Evolutionary conservation across 164 flowering plant species (phyloP), one percentile per base, ranked within the genome.

Genomic region (Warburgia ugandensis): DNA sequence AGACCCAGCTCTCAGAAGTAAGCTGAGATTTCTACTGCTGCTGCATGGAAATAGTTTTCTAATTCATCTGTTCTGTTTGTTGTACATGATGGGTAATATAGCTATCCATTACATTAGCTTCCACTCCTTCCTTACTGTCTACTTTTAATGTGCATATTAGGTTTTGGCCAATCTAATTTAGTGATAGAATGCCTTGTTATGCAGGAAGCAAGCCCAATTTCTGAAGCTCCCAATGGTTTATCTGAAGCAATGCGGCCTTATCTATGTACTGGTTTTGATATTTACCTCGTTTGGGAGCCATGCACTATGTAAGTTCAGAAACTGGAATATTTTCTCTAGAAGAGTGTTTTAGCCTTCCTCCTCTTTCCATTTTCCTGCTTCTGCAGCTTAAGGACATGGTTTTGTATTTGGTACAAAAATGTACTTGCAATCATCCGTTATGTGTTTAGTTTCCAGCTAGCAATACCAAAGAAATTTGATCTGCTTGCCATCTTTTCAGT

Each of bases 241-340:
- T 61, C 75, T 29, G 61, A 60, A n/a, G 42, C 61, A 44, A 67
- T 19, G 10, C 73, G 87, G 55, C 95, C 94, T 54, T 91, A 91
- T 67, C 59, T 91, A 14, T 91, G 95, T 49, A 91, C 97, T 57
- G 97, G 95, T 39, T 83, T 67, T 68, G 97, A 91, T 60, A 81
- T 84, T 48, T 91, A 69, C 62, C 79, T 86, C 44, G 86, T 74
- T 31, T 86, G 96, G 96, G 97, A 91, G 76, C 97, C 97, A 16
- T 86, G 96, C 54, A 37, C 68, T 13, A 83, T 91, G 97, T 86
- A 69, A 80, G 94, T 66, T 55, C 41, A 7, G 25, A 31, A 45
- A n/a, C 31, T 6, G 23, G 12, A 1, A 14, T 45, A 7, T 2
- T 10, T 21, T 31, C 16, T 6, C 7, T 19, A 29, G 31, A 26